phyloP scores from a whole-genome alignment of 2,329 filamentous ascomycete species.

The Cyphellophora attinorum region DNA sequence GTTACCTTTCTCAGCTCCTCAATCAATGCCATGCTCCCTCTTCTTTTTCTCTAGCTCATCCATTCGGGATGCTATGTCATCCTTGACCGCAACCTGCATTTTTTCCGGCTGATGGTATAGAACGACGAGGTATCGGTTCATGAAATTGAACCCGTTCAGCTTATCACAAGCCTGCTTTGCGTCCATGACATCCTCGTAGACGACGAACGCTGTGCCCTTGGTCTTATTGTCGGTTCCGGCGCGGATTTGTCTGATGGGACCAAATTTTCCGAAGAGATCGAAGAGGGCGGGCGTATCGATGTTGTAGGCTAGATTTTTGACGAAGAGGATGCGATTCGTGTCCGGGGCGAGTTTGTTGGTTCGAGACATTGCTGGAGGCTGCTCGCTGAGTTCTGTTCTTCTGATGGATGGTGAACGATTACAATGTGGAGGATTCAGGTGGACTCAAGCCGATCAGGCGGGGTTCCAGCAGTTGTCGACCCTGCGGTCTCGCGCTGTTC shows the following conservation, averaged over 20 bases:
- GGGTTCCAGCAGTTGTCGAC: too few relatives aligned
- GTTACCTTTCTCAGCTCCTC: too few relatives aligned
- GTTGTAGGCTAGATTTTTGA: conserved; percentile 99
- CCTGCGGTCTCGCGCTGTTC: too few relatives aligned
- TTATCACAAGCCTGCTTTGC: conserved; percentile 99
- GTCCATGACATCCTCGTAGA: conserved; percentile 99
- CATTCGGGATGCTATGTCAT: conserved; percentile 86
- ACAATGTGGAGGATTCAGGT: too few relatives aligned
- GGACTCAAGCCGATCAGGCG: too few relatives aligned
- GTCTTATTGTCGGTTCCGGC: conserved; percentile 96
- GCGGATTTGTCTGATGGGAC: conserved; percentile 92
- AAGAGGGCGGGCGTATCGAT: conserved; percentile 96
- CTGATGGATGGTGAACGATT: too few relatives aligned
- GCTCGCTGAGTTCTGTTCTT: too few relatives aligned
- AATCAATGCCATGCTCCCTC: conserved; percentile 96
- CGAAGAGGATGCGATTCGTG: conserved; percentile 99
- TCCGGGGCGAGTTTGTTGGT: conserved; percentile 83
- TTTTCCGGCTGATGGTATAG: conserved; percentile 71
- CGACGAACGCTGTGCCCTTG: conserved; percentile 96
- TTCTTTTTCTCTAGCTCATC: conserved; percentile 98
- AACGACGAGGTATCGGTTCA: conserved; percentile 94
- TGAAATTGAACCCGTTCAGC: conserved; percentile 99
- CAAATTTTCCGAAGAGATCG: conserved; percentile 97
- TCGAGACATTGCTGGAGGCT: conserved; percentile 14
- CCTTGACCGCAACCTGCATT: conserved; percentile 70